phyloP scores from a whole-genome alignment of 768 basidiomycete genomes.

The Megacollybia marginata region DNA sequence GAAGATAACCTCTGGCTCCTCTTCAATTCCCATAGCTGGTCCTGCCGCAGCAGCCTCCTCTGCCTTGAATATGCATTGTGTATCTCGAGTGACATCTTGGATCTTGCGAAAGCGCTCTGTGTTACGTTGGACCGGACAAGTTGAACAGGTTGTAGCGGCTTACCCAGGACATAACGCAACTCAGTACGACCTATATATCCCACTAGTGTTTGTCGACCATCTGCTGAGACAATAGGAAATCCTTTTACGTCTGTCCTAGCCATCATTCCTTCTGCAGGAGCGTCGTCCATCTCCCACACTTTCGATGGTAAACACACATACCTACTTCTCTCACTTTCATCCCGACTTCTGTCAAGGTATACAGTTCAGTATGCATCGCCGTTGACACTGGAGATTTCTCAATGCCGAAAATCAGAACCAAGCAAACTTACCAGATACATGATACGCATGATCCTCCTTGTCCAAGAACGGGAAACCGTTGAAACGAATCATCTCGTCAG shows the following conservation, averaged over 20 bases:
- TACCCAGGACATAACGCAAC: conserved; percentile 80
- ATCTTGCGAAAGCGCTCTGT: conserved; percentile 68
- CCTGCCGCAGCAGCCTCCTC: conserved; percentile 47
- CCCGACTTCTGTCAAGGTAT: conserved; percentile 66
- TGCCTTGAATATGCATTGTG: conserved; percentile 63
- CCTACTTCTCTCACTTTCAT: conserved; percentile 76
- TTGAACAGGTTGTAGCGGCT: not conserved
- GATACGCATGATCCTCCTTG: conserved; percentile 89
- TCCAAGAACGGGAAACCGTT: conserved; percentile 97
- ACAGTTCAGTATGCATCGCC: conserved; percentile 82
- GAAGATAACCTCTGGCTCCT: conserved; percentile 57
- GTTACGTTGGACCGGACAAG: not conserved
- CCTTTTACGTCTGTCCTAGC: conserved; percentile 76
- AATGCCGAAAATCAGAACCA: not conserved
- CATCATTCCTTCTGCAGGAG: conserved; percentile 56
- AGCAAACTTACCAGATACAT: conserved; percentile 64
- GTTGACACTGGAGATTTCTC: conserved; percentile 55
- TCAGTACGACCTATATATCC: conserved; percentile 90
- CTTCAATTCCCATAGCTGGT: conserved; percentile 51
- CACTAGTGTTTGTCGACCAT: conserved; percentile 51
- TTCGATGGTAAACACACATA: conserved; percentile 26
- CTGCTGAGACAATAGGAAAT: conserved; percentile 77
- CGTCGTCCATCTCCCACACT: not conserved
- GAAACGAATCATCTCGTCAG: conserved; percentile 94
- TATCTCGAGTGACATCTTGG: conserved; percentile 53